Evolutionary conservation across 768 basidiomycete species (phyloP).

Genomic region (Kondoa subrosea): DNA sequence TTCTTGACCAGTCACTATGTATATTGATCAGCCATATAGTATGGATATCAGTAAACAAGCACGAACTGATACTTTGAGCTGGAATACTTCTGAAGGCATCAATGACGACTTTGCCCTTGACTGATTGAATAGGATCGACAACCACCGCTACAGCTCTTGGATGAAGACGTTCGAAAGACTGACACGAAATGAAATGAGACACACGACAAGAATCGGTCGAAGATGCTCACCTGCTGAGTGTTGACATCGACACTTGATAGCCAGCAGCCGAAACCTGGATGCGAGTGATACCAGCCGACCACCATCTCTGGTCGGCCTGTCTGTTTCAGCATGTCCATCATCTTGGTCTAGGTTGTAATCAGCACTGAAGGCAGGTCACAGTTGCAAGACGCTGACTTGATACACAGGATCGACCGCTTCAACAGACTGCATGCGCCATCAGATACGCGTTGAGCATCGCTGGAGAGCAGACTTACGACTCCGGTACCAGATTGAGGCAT

Average conservation of each 20-base stretch:
- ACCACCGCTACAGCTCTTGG: conserved; percentile 89
- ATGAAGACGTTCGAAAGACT: conserved; percentile 95
- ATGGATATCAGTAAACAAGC: not conserved
- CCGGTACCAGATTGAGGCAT: conserved; percentile 93
- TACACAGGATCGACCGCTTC: conserved; percentile 79
- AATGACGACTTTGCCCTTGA: conserved; percentile 91
- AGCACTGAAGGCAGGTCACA: conserved; percentile 35
- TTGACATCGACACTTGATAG: conserved; percentile 96
- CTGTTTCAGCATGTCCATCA: conserved; percentile 98
- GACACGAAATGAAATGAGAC: not conserved
- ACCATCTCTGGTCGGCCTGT: conserved; percentile 96
- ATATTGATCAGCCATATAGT: not conserved
- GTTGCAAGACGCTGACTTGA: conserved; percentile 54
- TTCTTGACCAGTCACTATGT: conserved; percentile 65
- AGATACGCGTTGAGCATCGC: not conserved
- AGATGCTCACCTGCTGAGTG: conserved; percentile 66
- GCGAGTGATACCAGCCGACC: conserved; percentile 99
- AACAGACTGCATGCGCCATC: not conserved
- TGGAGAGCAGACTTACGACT: conserved; percentile 34
- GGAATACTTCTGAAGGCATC: conserved; percentile 97
- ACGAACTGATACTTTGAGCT: conserved; percentile 50
- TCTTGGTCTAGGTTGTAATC: conserved; percentile 47
- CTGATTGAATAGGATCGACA: conserved; percentile 95
- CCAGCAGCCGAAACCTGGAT: conserved; percentile 99
- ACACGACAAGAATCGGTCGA: conserved; percentile 13